Evolutionary conservation across 176 grass and related monocot genomes (phyloP).

Genomic region (Eragrostis nindensis): DNA sequence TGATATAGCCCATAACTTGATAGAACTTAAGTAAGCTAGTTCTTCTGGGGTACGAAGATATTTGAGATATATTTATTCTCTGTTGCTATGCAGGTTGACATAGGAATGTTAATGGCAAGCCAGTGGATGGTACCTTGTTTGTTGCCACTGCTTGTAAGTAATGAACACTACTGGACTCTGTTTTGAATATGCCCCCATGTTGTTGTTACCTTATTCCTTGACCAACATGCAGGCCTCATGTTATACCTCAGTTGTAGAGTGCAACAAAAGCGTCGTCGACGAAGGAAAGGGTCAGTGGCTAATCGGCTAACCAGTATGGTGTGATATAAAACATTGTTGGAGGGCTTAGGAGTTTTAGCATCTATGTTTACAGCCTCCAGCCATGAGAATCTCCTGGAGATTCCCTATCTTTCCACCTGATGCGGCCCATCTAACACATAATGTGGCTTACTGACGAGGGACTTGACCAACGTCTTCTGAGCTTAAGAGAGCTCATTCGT

Average conservation of each 20-base stretch:
- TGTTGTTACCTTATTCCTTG: slow-evolving; percentile 14
- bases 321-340: slow-evolving; percentile 21
- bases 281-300: slow-evolving; percentile 70
- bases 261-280: slow-evolving; percentile 70
- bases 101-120: slow-evolving; percentile 73
- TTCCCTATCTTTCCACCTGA: background rate
- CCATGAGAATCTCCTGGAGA: background rate
- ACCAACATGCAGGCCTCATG: slow-evolving; percentile 65
- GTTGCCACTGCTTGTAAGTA: slow-evolving; percentile 77
- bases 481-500: slow-evolving; percentile 17
- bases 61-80: background rate
- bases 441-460: background rate
- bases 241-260: slow-evolving; percentile 81
- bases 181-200: slow-evolving; percentile 11
- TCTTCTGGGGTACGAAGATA: background rate
- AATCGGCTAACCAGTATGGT: slow-evolving; percentile 64
- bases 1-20: background rate
- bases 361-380: background rate
- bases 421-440: background rate
- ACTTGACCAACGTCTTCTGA: background rate
- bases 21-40: background rate
- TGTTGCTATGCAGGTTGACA: slow-evolving; percentile 64
- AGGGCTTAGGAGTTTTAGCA: slow-evolving; percentile 7
- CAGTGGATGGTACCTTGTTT: slow-evolving; percentile 91
- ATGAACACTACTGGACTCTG: background rate